Evolutionary conservation across 179 eudicot genomes (phyloP).

Genomic region (Carnegiea gigantea): DNA sequence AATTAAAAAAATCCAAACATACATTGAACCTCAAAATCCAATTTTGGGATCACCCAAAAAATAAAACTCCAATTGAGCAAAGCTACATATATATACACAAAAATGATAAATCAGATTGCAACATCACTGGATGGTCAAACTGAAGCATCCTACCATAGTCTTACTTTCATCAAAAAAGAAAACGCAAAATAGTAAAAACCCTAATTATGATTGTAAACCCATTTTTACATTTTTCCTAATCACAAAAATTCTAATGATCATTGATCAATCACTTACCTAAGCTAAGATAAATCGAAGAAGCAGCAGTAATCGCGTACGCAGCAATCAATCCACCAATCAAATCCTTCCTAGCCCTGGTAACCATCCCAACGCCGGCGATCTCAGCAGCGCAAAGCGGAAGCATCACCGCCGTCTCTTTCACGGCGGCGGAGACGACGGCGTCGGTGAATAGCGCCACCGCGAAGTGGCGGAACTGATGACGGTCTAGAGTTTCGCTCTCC

Average conservation of each 20-base stretch:
- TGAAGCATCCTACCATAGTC: background rate
- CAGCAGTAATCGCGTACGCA: constrained; percentile 68
- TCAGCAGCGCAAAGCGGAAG: constrained; percentile 63
- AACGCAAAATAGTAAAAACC: background rate
- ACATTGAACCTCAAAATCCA: background rate
- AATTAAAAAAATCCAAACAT: too few species aligned
- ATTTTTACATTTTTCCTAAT: background rate
- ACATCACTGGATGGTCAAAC: background rate
- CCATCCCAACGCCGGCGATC: constrained; percentile 68
- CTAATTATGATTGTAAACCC: background rate
- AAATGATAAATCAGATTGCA: background rate
- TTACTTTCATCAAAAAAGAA: background rate
- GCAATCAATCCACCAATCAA: constrained; percentile 59
- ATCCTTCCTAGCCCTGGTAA: constrained; percentile 42
- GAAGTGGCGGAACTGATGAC: constrained; percentile 49
- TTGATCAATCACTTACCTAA: constrained; percentile 18
- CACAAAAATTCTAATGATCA: background rate
- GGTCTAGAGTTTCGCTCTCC: constrained; percentile 18
- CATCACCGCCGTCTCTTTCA: constrained; percentile 35
- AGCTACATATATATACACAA: background rate
- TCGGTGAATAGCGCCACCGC: constrained; percentile 51
- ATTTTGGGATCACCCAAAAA: background rate
- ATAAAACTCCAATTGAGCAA: background rate
- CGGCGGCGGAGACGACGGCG: constrained; percentile 49
- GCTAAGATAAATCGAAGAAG: constrained; percentile 50